phyloP scores from a whole-genome alignment of 495 filamentous ascomycete genomes.

The Podospora pseudopauciseta region DNA sequence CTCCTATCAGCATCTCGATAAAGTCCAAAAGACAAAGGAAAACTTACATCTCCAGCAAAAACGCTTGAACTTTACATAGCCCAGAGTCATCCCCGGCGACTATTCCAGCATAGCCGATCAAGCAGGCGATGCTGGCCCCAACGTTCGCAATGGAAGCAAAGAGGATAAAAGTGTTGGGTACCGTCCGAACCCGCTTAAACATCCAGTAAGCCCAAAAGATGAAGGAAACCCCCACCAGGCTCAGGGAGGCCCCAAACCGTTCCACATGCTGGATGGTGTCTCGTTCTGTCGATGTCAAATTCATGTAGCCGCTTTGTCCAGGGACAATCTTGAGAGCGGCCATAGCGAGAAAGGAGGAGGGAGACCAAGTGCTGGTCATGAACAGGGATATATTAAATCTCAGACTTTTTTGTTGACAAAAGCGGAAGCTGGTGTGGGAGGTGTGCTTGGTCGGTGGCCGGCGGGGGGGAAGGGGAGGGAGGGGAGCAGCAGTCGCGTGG shows the following conservation, averaged over 20 bases:
- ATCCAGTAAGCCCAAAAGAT: slow-evolving; percentile 67
- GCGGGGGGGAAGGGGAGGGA: not conserved
- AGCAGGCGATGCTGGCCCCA: slow-evolving; percentile 68
- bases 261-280: slow-evolving; percentile 41
- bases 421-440: slow-evolving; percentile 10
- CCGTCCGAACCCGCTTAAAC: slow-evolving; percentile 60
- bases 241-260: slow-evolving; percentile 53
- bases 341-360: slow-evolving; percentile 19
- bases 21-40: slow-evolving; percentile 14
- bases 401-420: not conserved
- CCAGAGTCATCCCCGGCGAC: slow-evolving; percentile 48
- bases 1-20: slow-evolving; percentile 42
- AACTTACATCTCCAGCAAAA: slow-evolving; percentile 60
- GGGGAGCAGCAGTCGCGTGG: no score
- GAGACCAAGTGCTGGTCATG: slow-evolving; percentile 4
- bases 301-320: slow-evolving; percentile 30
- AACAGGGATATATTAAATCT: slow-evolving; percentile 22
- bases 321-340: slow-evolving; percentile 15
- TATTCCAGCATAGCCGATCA: slow-evolving; percentile 59
- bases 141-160: slow-evolving; percentile 82
- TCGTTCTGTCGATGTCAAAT: slow-evolving; percentile 29
- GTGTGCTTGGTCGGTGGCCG: not conserved
- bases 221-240: slow-evolving; percentile 62
- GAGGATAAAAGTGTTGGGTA: slow-evolving; percentile 79
- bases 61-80: slow-evolving; percentile 73